These are phyloP conservation scores for Flaveria brownii DNA, from an alignment of 129 eudicot genomes.

Conservation along the genomic window DNA sequence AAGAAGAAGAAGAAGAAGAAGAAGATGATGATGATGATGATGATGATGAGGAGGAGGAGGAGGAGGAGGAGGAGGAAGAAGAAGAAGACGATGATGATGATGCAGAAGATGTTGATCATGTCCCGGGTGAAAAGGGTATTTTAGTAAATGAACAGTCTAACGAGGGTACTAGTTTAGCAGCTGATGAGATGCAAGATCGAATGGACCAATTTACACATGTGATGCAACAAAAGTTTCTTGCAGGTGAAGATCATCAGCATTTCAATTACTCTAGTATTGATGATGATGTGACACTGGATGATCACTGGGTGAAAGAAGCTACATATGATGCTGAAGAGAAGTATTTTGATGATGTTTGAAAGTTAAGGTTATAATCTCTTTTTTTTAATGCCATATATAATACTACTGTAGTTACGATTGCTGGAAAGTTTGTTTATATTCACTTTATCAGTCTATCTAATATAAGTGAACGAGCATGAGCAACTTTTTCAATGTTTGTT, in stretches of 20 bases:
- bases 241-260: conserved; percentile 87
- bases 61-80: conserved; percentile 17
- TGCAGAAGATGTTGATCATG: conserved; percentile 29
- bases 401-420: conserved; percentile 1
- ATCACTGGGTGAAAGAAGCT: conserved; percentile 92
- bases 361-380: neutral
- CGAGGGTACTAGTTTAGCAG: conserved; percentile 45
- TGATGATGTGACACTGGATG: conserved; percentile 82
- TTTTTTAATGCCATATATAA: neutral
- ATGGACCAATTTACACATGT: conserved; percentile 72
- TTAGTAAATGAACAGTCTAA: conserved; percentile 24
- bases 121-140: conserved; percentile 13
- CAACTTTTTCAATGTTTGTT: too few species aligned
- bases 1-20: conserved; percentile 41
- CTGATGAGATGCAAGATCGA: conserved; percentile 73
- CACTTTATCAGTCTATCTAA: too few species aligned
- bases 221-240: conserved; percentile 88
- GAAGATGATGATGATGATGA: conserved; percentile 37
- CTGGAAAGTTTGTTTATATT: too few species aligned
- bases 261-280: conserved; percentile 79
- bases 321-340: conserved; percentile 91
- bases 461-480: too few species aligned
- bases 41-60: conserved; percentile 35
- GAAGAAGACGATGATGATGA: conserved; percentile 48
- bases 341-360: conserved; percentile 77